Percentiles rank a stretch among this genome's conserved stretches.
These are phyloP conservation scores for Salix viminalis DNA, from an alignment of 345 rosid genomes.

Conservation along the genomic window DNA sequence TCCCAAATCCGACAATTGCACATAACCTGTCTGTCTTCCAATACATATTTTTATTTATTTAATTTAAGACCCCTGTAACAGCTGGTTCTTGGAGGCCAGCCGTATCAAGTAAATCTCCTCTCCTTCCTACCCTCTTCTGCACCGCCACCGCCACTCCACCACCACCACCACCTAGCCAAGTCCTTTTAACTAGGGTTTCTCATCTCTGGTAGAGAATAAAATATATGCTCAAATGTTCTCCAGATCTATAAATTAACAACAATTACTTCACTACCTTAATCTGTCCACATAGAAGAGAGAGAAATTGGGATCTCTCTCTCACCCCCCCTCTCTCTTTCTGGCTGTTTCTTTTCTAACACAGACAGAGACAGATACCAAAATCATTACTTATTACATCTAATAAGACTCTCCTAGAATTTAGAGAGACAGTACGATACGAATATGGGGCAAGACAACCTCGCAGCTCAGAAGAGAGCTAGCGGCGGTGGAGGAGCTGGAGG, in stretches of 20 bases:
- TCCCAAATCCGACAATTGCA: background rate
- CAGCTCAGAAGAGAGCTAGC: conserved; percentile 60
- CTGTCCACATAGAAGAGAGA: background rate
- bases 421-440: background rate
- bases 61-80: too few species aligned
- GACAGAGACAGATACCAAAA: too few species aligned
- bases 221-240: background rate
- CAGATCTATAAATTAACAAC: background rate
- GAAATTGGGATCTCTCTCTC: background rate
- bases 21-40: background rate
- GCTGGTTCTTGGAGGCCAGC: background rate
- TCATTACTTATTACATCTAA: too few species aligned
- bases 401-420: background rate
- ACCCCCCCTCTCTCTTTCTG: background rate
- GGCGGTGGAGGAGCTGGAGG: conserved; percentile 41
- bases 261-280: background rate
- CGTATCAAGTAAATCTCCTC: background rate
- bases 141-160: background rate
- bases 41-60: too few species aligned
- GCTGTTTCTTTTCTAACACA: too few species aligned
- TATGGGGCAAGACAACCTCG: conserved; percentile 64
- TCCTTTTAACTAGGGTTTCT: background rate
- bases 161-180: background rate
- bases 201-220: background rate
- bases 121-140: background rate